Base-by-base conservation (phyloP, 257 asterid species). In the Orobanche coerulescens region DNA sequence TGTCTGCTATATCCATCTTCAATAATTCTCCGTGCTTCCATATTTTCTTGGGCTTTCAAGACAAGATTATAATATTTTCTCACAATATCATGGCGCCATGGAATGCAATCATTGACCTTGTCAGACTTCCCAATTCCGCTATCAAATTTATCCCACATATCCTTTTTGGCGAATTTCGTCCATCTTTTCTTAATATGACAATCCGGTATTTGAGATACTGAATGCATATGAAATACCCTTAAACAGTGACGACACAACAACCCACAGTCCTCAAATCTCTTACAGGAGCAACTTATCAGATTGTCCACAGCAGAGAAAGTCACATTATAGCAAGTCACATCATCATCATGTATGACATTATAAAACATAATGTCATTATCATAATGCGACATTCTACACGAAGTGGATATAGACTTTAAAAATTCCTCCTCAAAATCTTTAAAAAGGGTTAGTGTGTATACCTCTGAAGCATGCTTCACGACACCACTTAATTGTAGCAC, bases 41-140 rank as follows among this genome's bases (percentile, higher is more conserved):
- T 22, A 22, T 49, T 49, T 5, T 49, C 56, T 20, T 49, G 15
- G 56, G 31, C 30, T 49, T 11, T 1, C 33, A 23, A 4, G 14
- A 49, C n/a, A 2, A 47, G 56, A 24, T 49, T 49, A 57, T 37
- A 58, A 36, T 58, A 58, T 34, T 23, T 58, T 2, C 50, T 25
- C 15, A 7, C 22, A n/a, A 58, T 39, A 19, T 37, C 22, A 12
- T 58, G 37, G 26, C 64, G n/a, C 64, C 37, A 36, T 5, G 12
- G 34, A n/a, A 36, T 6, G 16, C n/a, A 2, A 39, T 42, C 65
- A 4, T 47, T n/a, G 1, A 5, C 0, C 16, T 18, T 56, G 9
- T 33, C 11, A 1, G 15, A 2, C 25, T 10, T 5, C 4, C 7
- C 61, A 28, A 15, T 34, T 33, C 33, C 16, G 0, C 12, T 23